Evolutionary conservation across 306 rosid genomes (phyloP), one percentile per base, ranked within the genome.

Genomic region (Cyamopsis tetragonoloba): DNA sequence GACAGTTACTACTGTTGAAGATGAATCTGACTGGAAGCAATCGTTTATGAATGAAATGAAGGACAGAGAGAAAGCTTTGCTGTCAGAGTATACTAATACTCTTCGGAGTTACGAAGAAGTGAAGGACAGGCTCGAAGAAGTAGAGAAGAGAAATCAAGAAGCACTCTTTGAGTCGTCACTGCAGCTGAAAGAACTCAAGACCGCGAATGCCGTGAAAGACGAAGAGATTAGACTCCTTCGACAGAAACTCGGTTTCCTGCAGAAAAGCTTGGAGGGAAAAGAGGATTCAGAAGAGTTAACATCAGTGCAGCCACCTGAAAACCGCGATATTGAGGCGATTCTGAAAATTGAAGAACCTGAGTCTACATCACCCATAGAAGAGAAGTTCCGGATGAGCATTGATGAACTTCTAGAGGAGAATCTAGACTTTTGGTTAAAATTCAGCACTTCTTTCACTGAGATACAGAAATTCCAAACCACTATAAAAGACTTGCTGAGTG

Each of bases 381-480:
- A 79, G 81, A 79, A 68, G 66, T 87, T 91, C 74, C 76, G 96
- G n/a, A 41, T 30, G 41, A 55, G 58, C 77, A 88, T 91, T 38
- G 97, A 91, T 47, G 87, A 81, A 66, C 78, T 91, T 62, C 80
- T 91, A 12, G 97, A 88, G 77, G 89, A 91, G 75, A 91, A 91
- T 81, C 74, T 91, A 17, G 85, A 60, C 32, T 91, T 91, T 85
- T 91, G 97, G 97, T 67, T 86, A 43, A 82, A 80, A 56, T 91
- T 91, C 68, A 81, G 96, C 65, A 58, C 86, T 28, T 74, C 86
- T 3, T 79, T 88, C 81, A 88, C 78, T 9, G 77, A 76, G 54
- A 86, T 84, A 74, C 89, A 84, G 48, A 82, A 77, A 61, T 88
- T 79, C 15, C 84, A 88, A 41, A 86, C 73, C 11, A 84, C 75